A percentile compares a stretch with the other conserved stretches of the same genome.
Conservation (phyloP, 148 eudicot genomes). For the Diospyros lotus region DNA sequence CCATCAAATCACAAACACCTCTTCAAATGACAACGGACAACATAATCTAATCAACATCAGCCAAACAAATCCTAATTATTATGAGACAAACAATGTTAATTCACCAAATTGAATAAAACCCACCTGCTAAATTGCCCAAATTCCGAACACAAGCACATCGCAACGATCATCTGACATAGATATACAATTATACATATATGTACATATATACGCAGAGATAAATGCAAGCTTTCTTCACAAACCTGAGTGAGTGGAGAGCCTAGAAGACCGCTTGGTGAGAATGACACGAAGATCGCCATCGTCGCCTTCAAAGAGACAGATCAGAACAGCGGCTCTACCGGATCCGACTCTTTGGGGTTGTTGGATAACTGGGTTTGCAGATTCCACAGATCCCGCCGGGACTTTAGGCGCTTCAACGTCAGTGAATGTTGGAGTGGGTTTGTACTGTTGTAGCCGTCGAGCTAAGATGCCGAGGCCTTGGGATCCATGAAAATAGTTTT, state of each 20-base stretch:
- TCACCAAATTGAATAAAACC: neutral
- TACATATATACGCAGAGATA: neutral
- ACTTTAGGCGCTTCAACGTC: slow-evolving; percentile 27
- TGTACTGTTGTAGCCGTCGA: slow-evolving; percentile 49
- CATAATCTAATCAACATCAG: neutral
- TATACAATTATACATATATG: neutral
- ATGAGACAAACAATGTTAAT: neutral
- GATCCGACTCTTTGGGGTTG: slow-evolving; percentile 24
- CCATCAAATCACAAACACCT: neutral
- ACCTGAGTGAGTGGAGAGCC: slow-evolving; percentile 81
- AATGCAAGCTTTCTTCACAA: neutral
- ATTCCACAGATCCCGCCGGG: slow-evolving; percentile 58
- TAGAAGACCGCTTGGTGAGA: slow-evolving; percentile 80
- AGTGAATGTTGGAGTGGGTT: slow-evolving; percentile 22
- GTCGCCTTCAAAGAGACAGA: slow-evolving; percentile 58
- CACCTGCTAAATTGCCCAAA: neutral
- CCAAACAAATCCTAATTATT: neutral
- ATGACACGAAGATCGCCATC: slow-evolving; percentile 59
- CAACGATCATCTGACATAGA: slow-evolving; percentile 5
- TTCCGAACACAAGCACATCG: neutral
- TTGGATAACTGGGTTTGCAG: slow-evolving; percentile 34
- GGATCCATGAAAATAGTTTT: neutral
- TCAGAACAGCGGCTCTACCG: slow-evolving; percentile 57
- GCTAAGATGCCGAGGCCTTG: slow-evolving; percentile 35
- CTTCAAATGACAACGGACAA: neutral